Conservation (phyloP, 306 rosid species). For the Chamaecrista fasciculata region DNA sequence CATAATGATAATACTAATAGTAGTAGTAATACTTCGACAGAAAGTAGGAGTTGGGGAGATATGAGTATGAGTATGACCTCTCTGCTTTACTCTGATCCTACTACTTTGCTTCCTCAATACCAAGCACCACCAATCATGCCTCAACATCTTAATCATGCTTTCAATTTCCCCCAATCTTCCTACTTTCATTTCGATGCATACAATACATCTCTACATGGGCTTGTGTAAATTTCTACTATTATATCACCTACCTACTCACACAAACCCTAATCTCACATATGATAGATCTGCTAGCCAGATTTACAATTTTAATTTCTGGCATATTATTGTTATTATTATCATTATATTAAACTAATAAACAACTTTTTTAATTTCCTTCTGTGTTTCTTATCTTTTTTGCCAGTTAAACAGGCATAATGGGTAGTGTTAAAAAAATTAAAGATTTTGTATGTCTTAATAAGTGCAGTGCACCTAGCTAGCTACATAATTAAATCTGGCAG, state of each 20-base stretch:
- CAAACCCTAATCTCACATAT: slow-evolving; percentile 17
- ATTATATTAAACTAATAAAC: no score
- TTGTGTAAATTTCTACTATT: slow-evolving; percentile 29
- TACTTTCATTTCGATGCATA: slow-evolving; percentile 36
- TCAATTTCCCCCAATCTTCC: no score
- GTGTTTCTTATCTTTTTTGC: neutral
- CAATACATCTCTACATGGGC: neutral
- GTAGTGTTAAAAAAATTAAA: neutral
- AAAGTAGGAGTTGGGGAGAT: slow-evolving; percentile 66
- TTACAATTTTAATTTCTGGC: no score
- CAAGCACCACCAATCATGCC: neutral
- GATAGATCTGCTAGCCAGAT: no score
- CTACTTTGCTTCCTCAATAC: slow-evolving; percentile 43
- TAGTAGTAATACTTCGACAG: slow-evolving; percentile 29
- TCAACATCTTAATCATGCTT: slow-evolving; percentile 40
- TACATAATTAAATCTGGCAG: no score
- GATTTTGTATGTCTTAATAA: no score
- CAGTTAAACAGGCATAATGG: no score
- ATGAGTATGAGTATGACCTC: slow-evolving; percentile 41
- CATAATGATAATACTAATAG: no score
- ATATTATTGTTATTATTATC: neutral
- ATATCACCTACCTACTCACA: neutral
- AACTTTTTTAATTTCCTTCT: neutral
- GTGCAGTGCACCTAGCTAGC: no score
- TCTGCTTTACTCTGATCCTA: slow-evolving; percentile 48